Conservation (phyloP, 495 filamentous ascomycete genomes). For the Aspergillus campestris region DNA sequence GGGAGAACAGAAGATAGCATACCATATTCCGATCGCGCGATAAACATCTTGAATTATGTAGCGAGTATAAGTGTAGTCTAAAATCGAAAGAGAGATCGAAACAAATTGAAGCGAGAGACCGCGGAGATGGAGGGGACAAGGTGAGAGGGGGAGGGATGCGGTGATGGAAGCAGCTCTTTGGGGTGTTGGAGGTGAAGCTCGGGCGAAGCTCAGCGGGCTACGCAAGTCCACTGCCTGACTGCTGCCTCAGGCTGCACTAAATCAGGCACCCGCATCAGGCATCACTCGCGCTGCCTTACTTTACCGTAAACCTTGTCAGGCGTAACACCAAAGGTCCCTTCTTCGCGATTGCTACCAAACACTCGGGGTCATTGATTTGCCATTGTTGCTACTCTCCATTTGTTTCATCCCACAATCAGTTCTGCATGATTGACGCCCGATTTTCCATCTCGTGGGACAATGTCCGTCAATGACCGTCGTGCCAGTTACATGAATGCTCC, state of each 20-base stretch:
- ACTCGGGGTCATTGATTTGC: neutral
- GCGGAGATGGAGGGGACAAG: neutral
- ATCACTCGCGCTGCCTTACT: slow-evolving; percentile 1
- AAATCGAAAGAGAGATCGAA: neutral
- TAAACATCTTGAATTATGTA: slow-evolving; percentile 74
- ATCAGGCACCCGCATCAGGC: slow-evolving; percentile 15
- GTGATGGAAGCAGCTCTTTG: slow-evolving; percentile 7
- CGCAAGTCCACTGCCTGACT: slow-evolving; percentile 27
- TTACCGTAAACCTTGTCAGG: neutral
- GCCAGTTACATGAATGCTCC: slow-evolving; percentile 37
- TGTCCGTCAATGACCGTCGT: slow-evolving; percentile 41
- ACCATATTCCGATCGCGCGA: slow-evolving; percentile 99
- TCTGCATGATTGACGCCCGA: slow-evolving; percentile 15
- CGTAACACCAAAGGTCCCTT: neutral
- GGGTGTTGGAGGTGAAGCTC: slow-evolving; percentile 17
- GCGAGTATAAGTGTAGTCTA: neutral
- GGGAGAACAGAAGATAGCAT: slow-evolving; percentile 30
- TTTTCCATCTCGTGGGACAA: slow-evolving; percentile 22
- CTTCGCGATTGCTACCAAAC: neutral
- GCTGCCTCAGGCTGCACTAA: slow-evolving; percentile 16
- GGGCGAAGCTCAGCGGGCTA: slow-evolving; percentile 29
- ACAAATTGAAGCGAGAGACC: slow-evolving; percentile 1
- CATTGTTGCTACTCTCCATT: neutral
- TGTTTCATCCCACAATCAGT: neutral
- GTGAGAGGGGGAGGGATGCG: slow-evolving; percentile 4